Conservation (phyloP, 345 rosid genomes). For the Nasturtium officinale region DNA sequence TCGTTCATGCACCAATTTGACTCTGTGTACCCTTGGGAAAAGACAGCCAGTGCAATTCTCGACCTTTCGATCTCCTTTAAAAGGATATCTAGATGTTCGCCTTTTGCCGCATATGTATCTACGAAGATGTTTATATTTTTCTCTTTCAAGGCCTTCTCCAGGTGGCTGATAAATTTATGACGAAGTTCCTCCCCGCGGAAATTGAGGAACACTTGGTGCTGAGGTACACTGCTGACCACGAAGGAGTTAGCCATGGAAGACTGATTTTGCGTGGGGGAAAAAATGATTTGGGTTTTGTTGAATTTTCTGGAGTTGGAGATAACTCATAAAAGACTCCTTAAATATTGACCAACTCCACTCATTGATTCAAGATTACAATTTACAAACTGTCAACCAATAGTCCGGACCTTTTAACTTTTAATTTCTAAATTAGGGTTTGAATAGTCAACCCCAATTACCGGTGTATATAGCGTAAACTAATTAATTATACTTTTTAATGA, state of each 20-base stretch:
- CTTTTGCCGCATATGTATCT: conserved; percentile 3
- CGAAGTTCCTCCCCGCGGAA: conserved; percentile 24
- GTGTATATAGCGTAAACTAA: too few species aligned
- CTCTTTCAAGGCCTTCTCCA: not conserved
- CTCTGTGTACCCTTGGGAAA: conserved; percentile 12
- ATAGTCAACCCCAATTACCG: too few species aligned
- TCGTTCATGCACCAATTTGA: conserved; percentile 24
- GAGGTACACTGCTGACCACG: not conserved
- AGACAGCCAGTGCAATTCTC: conserved; percentile 10
- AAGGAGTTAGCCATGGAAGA: conserved; percentile 7
- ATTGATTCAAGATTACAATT: not conserved
- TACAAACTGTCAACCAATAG: too few species aligned
- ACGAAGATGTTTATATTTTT: not conserved
- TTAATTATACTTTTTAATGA: too few species aligned
- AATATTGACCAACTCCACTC: not conserved
- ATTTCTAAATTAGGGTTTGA: too few species aligned
- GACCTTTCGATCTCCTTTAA: conserved; percentile 10
- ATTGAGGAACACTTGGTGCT: conserved; percentile 24
- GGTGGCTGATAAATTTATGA: not conserved
- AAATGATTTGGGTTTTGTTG: not conserved
- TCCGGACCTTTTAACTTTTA: too few species aligned
- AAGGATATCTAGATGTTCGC: not conserved
- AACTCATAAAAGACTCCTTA: not conserved
- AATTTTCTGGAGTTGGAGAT: not conserved
- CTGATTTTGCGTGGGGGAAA: not conserved